phyloP scores from a whole-genome alignment of 306 rosid genomes.

The Medicago arabica region DNA sequence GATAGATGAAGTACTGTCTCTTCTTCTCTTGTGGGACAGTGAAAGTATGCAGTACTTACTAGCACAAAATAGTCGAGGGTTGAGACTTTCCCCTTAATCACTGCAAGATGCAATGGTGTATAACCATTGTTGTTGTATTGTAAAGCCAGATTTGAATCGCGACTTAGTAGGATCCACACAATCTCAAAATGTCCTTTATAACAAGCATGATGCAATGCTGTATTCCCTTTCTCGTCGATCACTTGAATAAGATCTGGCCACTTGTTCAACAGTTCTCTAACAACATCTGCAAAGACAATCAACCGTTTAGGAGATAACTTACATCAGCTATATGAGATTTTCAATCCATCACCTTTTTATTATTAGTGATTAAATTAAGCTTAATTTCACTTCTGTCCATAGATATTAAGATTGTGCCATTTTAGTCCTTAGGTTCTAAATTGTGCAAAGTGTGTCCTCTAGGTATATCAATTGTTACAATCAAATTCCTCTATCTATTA shows the following conservation, averaged over 20 bases:
- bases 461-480: no score
- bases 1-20: slow-evolving; percentile 77
- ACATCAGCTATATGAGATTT: slow-evolving; percentile 7
- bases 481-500: no score
- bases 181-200: slow-evolving; percentile 57
- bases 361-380: no score
- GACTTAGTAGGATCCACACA: slow-evolving; percentile 54
- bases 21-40: slow-evolving; percentile 58
- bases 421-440: no score
- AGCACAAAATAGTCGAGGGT: slow-evolving; percentile 59
- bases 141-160: slow-evolving; percentile 53
- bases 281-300: slow-evolving; percentile 58
- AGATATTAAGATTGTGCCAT: no score
- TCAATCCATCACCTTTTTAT: not conserved
- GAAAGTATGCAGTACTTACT: slow-evolving; percentile 51
- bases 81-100: slow-evolving; percentile 57
- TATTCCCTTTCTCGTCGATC: slow-evolving; percentile 63
- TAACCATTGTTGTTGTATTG: slow-evolving; percentile 63
- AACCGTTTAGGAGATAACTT: slow-evolving; percentile 4
- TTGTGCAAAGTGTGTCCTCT: no score
- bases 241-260: slow-evolving; percentile 48
- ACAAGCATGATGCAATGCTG: slow-evolving; percentile 61
- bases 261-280: slow-evolving; percentile 57
- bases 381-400: no score
- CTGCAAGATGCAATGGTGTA: slow-evolving; percentile 75